Evolutionary conservation across 129 eudicot genomes (phyloP).

Genomic region (Logfia minima): DNA sequence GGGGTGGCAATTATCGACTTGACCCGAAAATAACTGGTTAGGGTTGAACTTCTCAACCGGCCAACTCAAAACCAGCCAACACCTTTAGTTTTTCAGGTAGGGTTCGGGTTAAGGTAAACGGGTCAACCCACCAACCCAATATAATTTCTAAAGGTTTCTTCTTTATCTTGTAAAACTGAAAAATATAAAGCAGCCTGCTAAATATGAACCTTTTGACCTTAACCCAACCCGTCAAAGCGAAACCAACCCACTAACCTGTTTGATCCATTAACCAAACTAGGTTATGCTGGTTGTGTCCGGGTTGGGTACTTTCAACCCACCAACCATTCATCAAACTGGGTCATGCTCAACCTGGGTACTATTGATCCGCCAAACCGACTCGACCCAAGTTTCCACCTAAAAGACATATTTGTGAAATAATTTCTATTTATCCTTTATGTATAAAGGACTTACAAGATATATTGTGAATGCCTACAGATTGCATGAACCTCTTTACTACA

Average conservation of each 20-base stretch:
- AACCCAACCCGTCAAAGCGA: neutral
- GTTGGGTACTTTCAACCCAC: neutral
- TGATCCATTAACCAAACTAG: neutral
- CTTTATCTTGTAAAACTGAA: no score
- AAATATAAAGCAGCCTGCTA: neutral
- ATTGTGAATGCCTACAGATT: conserved; percentile 45
- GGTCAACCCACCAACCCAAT: neutral
- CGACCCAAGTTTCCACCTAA: neutral
- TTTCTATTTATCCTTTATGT: neutral
- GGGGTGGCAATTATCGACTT: no score
- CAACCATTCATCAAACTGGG: neutral
- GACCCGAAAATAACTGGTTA: no score
- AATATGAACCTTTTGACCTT: neutral
- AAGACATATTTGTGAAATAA: neutral
- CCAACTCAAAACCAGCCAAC: neutral
- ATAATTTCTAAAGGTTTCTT: no score
- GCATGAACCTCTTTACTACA: conserved; percentile 48
- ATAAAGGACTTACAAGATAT: conserved; percentile 7
- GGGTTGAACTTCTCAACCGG: neutral
- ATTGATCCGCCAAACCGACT: neutral
- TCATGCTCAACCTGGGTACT: neutral
- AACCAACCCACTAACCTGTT: neutral
- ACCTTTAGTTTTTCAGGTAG: neutral
- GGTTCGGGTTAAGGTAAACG: neutral
- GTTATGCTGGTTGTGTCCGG: neutral